phyloP scores from a whole-genome alignment of 768 basidiomycete genomes.

The Kwoniella mangroviensis region DNA sequence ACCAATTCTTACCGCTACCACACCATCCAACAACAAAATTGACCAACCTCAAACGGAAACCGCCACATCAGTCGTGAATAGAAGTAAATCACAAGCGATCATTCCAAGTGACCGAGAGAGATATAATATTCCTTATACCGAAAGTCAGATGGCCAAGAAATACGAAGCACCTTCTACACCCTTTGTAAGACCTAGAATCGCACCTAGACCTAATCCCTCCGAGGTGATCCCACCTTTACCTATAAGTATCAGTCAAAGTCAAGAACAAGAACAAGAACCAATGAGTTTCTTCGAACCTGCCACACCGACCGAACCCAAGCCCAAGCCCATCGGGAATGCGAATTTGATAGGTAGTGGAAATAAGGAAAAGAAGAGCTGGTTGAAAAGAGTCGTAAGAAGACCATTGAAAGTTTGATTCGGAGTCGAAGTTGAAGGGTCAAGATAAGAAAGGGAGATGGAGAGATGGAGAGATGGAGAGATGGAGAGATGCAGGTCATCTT shows the following conservation, averaged over 20 bases:
- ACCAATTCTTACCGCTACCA: slow-evolving; percentile 30
- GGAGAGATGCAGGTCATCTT: not conserved
- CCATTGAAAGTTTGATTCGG: not conserved
- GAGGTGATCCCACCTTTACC: slow-evolving; percentile 5
- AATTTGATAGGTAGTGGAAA: not conserved
- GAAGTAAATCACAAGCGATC: no score
- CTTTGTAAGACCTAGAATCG: slow-evolving; percentile 39
- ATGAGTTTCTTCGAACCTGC: slow-evolving; percentile 43
- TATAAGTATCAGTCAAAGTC: not conserved
- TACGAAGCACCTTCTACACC: slow-evolving; percentile 33
- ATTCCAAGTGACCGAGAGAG: no score
- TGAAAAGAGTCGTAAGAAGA: slow-evolving; percentile 39
- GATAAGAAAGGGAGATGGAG: no score
- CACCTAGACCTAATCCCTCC: slow-evolving; percentile 19
- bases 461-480: no score
- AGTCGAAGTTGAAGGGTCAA: not conserved
- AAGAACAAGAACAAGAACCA: not conserved
- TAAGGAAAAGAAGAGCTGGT: slow-evolving; percentile 28
- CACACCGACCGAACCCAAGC: slow-evolving; percentile 28
- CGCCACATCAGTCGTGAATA: no score
- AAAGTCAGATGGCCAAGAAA: not conserved
- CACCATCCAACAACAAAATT: not conserved
- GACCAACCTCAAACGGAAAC: not conserved
- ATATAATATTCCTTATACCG: no score
- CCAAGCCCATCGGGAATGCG: not conserved